Evolutionary conservation across 2,329 filamentous ascomycete genomes (phyloP).

Genomic region (Stagonosporopsis vannaccii): DNA sequence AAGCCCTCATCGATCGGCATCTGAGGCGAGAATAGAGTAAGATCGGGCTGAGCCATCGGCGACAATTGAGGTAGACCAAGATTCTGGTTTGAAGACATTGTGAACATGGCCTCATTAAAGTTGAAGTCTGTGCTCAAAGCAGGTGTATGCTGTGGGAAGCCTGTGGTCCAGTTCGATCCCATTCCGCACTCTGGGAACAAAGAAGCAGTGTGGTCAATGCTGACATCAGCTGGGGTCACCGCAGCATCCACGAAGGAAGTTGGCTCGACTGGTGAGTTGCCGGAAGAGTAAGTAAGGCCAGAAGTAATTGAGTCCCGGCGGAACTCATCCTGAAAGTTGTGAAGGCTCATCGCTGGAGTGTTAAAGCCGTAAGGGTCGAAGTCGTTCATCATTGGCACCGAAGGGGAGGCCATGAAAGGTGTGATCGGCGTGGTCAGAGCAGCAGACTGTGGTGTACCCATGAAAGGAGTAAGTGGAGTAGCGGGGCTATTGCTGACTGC

Average conservation of each 20-base stretch:
- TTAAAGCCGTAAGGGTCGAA: constrained; percentile 43
- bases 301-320: constrained; percentile 49
- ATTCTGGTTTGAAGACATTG: constrained; percentile 19
- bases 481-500: constrained; percentile 34
- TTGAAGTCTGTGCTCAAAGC: constrained; percentile 45
- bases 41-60: constrained; percentile 70
- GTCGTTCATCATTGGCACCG: constrained; percentile 46
- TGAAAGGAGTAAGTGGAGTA: constrained; percentile 47
- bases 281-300: constrained; percentile 50
- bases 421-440: constrained; percentile 47
- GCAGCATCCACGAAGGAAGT: constrained; percentile 52
- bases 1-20: constrained; percentile 71
- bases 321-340: constrained; percentile 43
- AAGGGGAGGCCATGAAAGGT: constrained; percentile 52
- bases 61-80: constrained; percentile 64
- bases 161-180: constrained; percentile 66
- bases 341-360: constrained; percentile 41
- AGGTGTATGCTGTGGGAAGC: constrained; percentile 64
- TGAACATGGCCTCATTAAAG: constrained; percentile 53
- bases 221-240: constrained; percentile 55
- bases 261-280: constrained; percentile 51
- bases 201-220: constrained; percentile 68
- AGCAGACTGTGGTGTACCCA: constrained; percentile 46
- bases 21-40: constrained; percentile 73
- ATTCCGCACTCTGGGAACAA: constrained; percentile 62